Evolutionary conservation across 495 filamentous ascomycete species (phyloP).

Genomic region (Penicillium crystallinum): DNA sequence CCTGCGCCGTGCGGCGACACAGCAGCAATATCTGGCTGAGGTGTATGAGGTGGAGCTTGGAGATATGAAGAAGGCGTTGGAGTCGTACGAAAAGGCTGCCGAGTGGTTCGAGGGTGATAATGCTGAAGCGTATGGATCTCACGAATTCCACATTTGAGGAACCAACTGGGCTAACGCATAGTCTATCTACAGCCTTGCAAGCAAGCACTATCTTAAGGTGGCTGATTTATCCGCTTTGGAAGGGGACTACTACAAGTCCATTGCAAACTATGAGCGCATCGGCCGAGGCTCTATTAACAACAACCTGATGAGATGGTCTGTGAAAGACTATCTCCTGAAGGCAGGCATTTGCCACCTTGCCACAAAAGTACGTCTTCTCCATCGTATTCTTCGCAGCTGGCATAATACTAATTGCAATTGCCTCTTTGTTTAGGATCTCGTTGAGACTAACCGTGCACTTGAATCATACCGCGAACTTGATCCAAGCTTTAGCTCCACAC

Average conservation of each 20-base stretch:
- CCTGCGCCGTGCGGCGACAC: constrained; percentile 79
- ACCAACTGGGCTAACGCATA: constrained; percentile 3
- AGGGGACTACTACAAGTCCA: constrained; percentile 72
- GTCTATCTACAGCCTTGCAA: constrained; percentile 58
- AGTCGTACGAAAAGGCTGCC: constrained; percentile 74
- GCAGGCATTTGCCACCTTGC: constrained; percentile 80
- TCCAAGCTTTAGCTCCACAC: constrained; percentile 62
- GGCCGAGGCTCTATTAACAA: constrained; percentile 66
- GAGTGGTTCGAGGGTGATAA: constrained; percentile 84
- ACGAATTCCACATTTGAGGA: neutral
- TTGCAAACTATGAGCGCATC: constrained; percentile 76
- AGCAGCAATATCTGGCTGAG: constrained; percentile 81
- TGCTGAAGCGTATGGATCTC: constrained; percentile 65
- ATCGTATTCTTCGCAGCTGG: neutral
- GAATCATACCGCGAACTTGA: constrained; percentile 80
- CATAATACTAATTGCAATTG: neutral
- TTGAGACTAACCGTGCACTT: constrained; percentile 69
- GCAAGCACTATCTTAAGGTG: constrained; percentile 83
- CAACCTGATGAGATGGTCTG: constrained; percentile 81
- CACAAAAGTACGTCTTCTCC: constrained; percentile 43
- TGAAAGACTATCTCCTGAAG: constrained; percentile 92
- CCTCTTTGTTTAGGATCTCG: constrained; percentile 50
- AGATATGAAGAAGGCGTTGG: constrained; percentile 69
- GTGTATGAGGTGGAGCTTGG: constrained; percentile 73
- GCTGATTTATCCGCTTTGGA: constrained; percentile 81